Conservation (phyloP, 2,329 filamentous ascomycete genomes). For the Macrophomina tecta region DNA sequence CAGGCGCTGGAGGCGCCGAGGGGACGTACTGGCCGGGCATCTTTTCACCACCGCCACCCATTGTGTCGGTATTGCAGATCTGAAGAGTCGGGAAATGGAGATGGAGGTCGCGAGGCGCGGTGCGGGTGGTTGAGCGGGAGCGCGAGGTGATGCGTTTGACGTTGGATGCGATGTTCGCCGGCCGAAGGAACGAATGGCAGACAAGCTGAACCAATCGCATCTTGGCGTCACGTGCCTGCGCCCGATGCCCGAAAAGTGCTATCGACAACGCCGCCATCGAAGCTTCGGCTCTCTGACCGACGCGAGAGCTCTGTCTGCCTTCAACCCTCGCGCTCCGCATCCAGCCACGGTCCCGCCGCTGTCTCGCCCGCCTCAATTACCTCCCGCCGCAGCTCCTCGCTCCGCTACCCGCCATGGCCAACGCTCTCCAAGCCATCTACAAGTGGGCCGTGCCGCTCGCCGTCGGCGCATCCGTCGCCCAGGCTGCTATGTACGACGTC, state of each 20-base stretch:
- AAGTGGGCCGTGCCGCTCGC: slow-evolving; percentile 75
- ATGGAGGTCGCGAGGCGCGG: slow-evolving; percentile 5
- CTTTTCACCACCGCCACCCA: slow-evolving; percentile 33
- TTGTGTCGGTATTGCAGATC: slow-evolving; percentile 26
- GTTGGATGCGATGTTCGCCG: slow-evolving; percentile 24
- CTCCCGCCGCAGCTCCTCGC: slow-evolving; percentile 2
- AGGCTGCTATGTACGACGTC: slow-evolving; percentile 93
- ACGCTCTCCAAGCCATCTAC: slow-evolving; percentile 62
- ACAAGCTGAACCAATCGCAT: slow-evolving; percentile 18
- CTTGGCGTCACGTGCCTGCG: slow-evolving; percentile 28
- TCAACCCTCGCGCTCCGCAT: neutral
- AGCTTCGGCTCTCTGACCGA: slow-evolving; percentile 13
- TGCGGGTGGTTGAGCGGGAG: neutral
- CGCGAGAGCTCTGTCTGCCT: slow-evolving; percentile 13
- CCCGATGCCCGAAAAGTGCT: slow-evolving; percentile 26
- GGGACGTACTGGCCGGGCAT: slow-evolving; percentile 32
- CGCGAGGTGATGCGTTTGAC: slow-evolving; percentile 1
- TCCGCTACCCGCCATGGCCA: slow-evolving; percentile 9
- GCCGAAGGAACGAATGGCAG: slow-evolving; percentile 22
- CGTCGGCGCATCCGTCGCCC: slow-evolving; percentile 69
- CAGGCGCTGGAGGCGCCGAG: neutral
- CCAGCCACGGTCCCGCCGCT: neutral
- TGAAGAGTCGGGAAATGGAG: slow-evolving; percentile 5
- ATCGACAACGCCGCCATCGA: slow-evolving; percentile 13
- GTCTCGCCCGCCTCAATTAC: slow-evolving; percentile 1